Evolutionary conservation across 345 rosid species (phyloP), one percentile per base, ranked within the genome.

Genomic region (Barbarea vulgaris): DNA sequence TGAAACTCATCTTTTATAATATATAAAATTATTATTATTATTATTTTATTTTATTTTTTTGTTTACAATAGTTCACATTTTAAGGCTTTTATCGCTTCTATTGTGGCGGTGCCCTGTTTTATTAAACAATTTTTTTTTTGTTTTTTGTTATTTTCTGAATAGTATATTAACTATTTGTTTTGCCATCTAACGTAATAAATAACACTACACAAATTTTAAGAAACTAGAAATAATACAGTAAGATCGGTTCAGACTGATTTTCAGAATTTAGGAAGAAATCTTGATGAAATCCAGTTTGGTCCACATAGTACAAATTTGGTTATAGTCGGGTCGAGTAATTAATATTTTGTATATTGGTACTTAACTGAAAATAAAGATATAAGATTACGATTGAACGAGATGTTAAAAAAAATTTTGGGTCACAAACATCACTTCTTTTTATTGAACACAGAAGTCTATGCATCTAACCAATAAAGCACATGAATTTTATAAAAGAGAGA

Each of bases 101-200:
- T 18, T 62, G 30, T 64, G 64, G 48, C 71, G 33, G 77, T 64
- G 48, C 10, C 10, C 57, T 28, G 50, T 22, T 66, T 36, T 47
- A 48, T 13, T 57, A 56, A 62, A 13, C 15, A 39, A 37, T 7
- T 44, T 1, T 13, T 41, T 50, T 53, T 15, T 13, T 41, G 37
- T 53, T 15, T 54, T 44, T 74, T 15, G 5, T 31, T 44, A 18
- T 52, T 54, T 69, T 62, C 9, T 24, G 10, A 36, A n/a, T 36
- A 27, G 8, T 53, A 37, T 24, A 55, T 27, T 7, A 7, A 18
- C 21, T 52, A 11, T 65, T 31, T 39, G 9, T 44, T 25, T 17
- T 69, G 65, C 33, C 31, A 57, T 46, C 4, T 48, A 33, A 47
- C 25, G 36, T 58, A 58, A 70, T 59, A 60, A n/a, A n/a, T n/a